Conservation (phyloP, 2,329 filamentous ascomycete genomes). For the Aspergillus persii region DNA sequence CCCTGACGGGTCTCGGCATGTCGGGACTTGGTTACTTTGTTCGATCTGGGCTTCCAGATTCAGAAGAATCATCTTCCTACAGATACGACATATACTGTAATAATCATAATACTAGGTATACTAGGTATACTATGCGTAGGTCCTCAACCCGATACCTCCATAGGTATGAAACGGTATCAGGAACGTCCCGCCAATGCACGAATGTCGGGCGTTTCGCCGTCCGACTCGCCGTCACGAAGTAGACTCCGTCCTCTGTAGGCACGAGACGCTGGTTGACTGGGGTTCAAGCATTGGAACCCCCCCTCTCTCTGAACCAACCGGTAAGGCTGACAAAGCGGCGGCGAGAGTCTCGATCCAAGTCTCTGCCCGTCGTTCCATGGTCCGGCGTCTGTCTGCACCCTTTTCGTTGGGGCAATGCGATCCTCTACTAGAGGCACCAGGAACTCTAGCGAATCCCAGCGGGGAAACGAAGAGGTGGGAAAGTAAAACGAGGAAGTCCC, state of each 20-base stretch:
- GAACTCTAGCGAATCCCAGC: not conserved
- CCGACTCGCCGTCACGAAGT: too few species aligned
- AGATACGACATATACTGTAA: too few species aligned
- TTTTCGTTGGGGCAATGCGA: not conserved
- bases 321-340: not conserved
- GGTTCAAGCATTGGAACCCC: not conserved
- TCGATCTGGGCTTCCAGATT: too few species aligned
- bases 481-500: not conserved
- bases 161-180: slow-evolving; percentile 14
- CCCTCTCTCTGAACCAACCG: not conserved
- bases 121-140: too few species aligned
- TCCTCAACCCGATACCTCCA: not conserved
- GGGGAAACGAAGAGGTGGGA: not conserved
- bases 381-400: not conserved
- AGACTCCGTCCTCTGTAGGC: too few species aligned
- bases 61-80: too few species aligned
- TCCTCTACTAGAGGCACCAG: slow-evolving; percentile 1
- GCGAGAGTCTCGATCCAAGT: slow-evolving; percentile 4
- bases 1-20: too few species aligned
- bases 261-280: not conserved
- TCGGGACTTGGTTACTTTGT: too few species aligned
- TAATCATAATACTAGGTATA: too few species aligned
- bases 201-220: not conserved
- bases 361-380: not conserved
- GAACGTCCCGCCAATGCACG: slow-evolving; percentile 10